Base-by-base conservation (phyloP, 495 filamentous ascomycete genomes). In the Hypoxylon crocopeplum region DNA sequence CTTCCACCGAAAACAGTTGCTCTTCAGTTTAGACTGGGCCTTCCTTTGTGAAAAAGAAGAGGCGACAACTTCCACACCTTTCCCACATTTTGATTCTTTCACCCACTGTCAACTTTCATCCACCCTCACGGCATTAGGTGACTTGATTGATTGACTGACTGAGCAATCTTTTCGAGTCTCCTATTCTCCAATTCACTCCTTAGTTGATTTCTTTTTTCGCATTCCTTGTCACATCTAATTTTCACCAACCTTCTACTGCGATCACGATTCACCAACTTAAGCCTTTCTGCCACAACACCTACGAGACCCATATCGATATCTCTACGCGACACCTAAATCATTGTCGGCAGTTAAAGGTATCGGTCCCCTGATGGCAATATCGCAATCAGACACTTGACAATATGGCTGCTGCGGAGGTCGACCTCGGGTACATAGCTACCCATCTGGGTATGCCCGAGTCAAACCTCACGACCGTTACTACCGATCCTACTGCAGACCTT, bases 331-430 rank as follows among this genome's bases (percentile, higher is more conserved):
- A 22, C 6, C 8, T 20, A 15, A 24, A n/a, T n/a, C n/a, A n/a
- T n/a, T n/a, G n/a, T n/a, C n/a, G n/a, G n/a, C n/a, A n/a, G n/a
- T n/a, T n/a, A n/a, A n/a, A n/a, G n/a, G n/a, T n/a, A n/a, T n/a
- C n/a, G n/a, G n/a, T 19, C 55, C 33, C 36, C 61, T 64, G 34
- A 64, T 64, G 61, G 61, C 49, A 49, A 64, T 25, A 59, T 47
- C 37, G 37, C 37, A 34, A 49, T 51, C 20, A 2, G 12, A 10
- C 10, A 66, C 40, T 59, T 66, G 52, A 70, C 75, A 84, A 62
- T 58, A 94, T 94, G 91, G 90, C 90, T 65, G 82, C 87, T 58
- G 84, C 82, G 41, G 85, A 83, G 44, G 76, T 93, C 13, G 90
- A 96, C 77, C 69, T 90, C 41, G 79, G 82, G 57, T 93, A 89